phyloP scores from a whole-genome alignment of 2,329 filamentous ascomycete genomes.

The Dactylella cylindrospora region DNA sequence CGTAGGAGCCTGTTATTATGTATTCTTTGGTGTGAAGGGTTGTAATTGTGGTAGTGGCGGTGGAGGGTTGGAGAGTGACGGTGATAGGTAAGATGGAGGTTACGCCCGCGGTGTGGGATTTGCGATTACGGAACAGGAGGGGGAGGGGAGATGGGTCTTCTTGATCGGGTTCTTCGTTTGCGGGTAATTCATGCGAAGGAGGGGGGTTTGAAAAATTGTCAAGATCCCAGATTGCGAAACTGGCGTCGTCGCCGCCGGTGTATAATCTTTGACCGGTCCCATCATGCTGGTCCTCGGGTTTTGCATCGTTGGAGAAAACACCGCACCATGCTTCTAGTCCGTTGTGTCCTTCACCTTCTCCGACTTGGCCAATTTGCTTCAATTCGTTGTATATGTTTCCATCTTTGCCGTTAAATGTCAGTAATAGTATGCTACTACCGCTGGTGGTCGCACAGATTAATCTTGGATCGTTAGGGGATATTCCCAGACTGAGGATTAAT shows the following conservation, averaged over 20 bases:
- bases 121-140: constrained; percentile 15
- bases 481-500: constrained; percentile 17
- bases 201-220: not conserved
- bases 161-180: not conserved
- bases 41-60: no score
- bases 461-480: constrained; percentile 4
- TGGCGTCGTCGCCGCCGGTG: constrained; percentile 38
- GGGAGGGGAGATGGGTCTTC: not conserved
- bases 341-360: constrained; percentile 8
- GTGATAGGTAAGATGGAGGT: constrained; percentile 33
- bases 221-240: constrained; percentile 32
- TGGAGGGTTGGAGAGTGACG: not conserved
- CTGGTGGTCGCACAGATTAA: constrained; percentile 23
- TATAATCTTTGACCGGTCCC: constrained; percentile 11
- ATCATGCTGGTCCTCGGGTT: no score
- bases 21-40: constrained; percentile 16
- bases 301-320: constrained; percentile 19
- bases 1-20: constrained; percentile 84
- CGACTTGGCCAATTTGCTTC: constrained; percentile 5
- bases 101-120: constrained; percentile 27
- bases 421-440: constrained; percentile 11
- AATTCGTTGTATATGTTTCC: constrained; percentile 1
- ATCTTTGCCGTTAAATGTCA: constrained; percentile 16
- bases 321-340: constrained; percentile 35
- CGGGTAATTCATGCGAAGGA: not conserved